Conservation (phyloP, 805 yeast genomes). For the Metschnikowia cubensis region DNA sequence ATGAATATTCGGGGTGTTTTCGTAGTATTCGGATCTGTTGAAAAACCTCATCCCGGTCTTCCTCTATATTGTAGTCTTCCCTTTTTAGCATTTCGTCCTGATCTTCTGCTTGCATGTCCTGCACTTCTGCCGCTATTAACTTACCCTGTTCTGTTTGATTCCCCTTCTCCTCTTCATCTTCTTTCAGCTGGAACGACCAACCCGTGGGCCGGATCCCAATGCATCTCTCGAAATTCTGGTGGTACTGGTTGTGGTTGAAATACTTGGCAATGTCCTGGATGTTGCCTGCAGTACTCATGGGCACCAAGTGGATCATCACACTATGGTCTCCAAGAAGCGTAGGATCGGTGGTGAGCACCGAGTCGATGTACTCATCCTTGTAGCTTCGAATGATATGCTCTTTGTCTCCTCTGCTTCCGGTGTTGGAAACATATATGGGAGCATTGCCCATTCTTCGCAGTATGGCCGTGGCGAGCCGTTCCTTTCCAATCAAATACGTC, state of each 20-base stretch:
- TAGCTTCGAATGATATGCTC: slow-evolving; percentile 41
- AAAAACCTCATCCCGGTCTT: neutral
- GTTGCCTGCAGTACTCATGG: slow-evolving; percentile 54
- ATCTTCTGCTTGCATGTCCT: neutral
- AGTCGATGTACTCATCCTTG: slow-evolving; percentile 40
- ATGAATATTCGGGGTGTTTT: slow-evolving; percentile 20
- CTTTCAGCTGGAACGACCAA: slow-evolving; percentile 55
- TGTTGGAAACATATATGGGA: slow-evolving; percentile 51
- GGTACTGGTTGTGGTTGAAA: slow-evolving; percentile 43
- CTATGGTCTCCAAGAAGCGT: slow-evolving; percentile 45
- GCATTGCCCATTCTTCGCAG: slow-evolving; percentile 46
- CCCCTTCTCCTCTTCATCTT: no score
- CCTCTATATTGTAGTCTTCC: neutral
- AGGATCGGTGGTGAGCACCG: slow-evolving; percentile 26
- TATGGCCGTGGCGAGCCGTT: slow-evolving; percentile 67
- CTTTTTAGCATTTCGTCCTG: neutral
- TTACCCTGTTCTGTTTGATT: neutral
- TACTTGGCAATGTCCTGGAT: slow-evolving; percentile 46
- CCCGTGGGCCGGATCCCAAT: slow-evolving; percentile 88
- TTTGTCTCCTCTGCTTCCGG: slow-evolving; percentile 43
- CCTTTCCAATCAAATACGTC: slow-evolving; percentile 91
- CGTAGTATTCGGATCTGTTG: slow-evolving; percentile 13
- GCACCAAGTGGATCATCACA: slow-evolving; percentile 62
- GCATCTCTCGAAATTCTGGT: slow-evolving; percentile 49
- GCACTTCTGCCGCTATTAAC: slow-evolving; percentile 8